Percentiles rank a stretch among this genome's conserved stretches.
Conservation (phyloP, 2,329 filamentous ascomycete species). For the Botrytis sinoallii region DNA sequence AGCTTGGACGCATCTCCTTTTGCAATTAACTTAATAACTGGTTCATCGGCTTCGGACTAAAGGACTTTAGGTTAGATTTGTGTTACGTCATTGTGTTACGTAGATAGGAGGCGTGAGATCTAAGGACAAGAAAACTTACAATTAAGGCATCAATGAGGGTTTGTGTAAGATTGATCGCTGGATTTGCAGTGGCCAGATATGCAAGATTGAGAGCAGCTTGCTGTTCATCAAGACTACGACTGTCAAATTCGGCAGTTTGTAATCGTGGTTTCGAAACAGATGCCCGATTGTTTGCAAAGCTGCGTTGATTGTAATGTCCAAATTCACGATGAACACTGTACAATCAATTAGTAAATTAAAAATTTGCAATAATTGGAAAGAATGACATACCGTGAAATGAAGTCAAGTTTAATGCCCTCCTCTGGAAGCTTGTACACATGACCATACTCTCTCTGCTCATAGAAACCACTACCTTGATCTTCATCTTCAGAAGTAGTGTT, state of each 20-base stretch:
- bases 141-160: slow-evolving; percentile 58
- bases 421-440: slow-evolving; percentile 62
- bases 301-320: slow-evolving; percentile 21
- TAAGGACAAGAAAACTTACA: slow-evolving; percentile 46
- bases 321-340: slow-evolving; percentile 22
- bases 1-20: slow-evolving; percentile 29
- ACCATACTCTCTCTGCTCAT: slow-evolving; percentile 59
- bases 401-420: slow-evolving; percentile 65
- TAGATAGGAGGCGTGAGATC: not conserved
- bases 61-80: slow-evolving; percentile 28
- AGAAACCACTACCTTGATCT: slow-evolving; percentile 49
- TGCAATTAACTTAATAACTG: slow-evolving; percentile 41
- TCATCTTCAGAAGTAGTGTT: slow-evolving; percentile 54
- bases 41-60: slow-evolving; percentile 43
- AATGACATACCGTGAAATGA: slow-evolving; percentile 59
- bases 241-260: slow-evolving; percentile 23
- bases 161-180: slow-evolving; percentile 43
- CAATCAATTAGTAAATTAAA: not conserved
- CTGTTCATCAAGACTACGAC: slow-evolving; percentile 51
- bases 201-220: slow-evolving; percentile 64
- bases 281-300: slow-evolving; percentile 4
- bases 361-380: not conserved
- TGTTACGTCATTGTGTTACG: slow-evolving; percentile 7
- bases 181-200: slow-evolving; percentile 51
- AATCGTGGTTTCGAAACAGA: slow-evolving; percentile 21